These are phyloP conservation scores for Ostreobium quekettii DNA, from an alignment of 139 green algal genomes.

Conservation along the genomic window DNA sequence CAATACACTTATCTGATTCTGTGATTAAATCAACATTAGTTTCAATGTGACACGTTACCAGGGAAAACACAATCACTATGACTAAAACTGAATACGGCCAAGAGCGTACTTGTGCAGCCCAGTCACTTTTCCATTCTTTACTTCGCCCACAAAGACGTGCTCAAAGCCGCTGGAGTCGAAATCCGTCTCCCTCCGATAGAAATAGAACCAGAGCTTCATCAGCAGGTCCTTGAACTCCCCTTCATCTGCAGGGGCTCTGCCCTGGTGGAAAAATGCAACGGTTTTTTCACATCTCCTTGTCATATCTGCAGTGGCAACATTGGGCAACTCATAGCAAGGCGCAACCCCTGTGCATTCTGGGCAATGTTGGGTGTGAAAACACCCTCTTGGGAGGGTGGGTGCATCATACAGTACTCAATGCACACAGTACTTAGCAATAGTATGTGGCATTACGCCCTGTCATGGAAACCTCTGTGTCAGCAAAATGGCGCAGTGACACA, in stretches of 20 bases:
- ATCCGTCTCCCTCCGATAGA: conserved; percentile 24
- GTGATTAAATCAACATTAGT: too few species aligned
- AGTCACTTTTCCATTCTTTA: conserved; percentile 33
- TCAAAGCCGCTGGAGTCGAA: conserved; percentile 66
- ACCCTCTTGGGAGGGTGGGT: too few species aligned
- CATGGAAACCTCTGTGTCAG: background rate
- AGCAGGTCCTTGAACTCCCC: conserved; percentile 35
- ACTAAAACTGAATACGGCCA: too few species aligned
- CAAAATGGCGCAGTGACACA: background rate
- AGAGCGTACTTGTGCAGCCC: conserved; percentile 67
- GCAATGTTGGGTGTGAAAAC: too few species aligned
- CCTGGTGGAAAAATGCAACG: conserved; percentile 11
- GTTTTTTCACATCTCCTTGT: background rate
- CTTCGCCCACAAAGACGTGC: conserved; percentile 69
- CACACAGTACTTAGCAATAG: too few species aligned
- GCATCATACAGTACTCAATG: too few species aligned
- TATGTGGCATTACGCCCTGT: background rate
- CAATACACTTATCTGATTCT: too few species aligned
- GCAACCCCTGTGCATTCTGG: too few species aligned
- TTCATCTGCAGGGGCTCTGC: conserved; percentile 14
- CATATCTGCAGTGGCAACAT: background rate
- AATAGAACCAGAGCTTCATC: conserved; percentile 43
- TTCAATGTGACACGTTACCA: too few species aligned
- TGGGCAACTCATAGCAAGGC: background rate
- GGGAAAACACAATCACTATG: too few species aligned